Base-by-base conservation (phyloP, 495 filamentous ascomycete genomes). In the Aspergillus avenaceus region DNA sequence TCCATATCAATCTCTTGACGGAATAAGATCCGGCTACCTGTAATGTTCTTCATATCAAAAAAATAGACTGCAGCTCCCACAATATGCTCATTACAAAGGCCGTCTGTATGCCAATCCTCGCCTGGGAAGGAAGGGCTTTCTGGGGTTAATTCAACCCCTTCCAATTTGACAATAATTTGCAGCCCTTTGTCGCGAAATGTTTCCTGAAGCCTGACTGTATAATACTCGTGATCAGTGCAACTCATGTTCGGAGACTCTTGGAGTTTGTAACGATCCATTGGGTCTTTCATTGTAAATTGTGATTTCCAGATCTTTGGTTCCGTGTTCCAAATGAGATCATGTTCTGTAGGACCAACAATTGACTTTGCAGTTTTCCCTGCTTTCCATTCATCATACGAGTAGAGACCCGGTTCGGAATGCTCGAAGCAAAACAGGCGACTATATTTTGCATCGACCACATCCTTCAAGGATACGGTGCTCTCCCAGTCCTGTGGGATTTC, bases 81-180 rank as follows among this genome's bases (percentile, higher is more conserved):
- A 24, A 58, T 58, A 22, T 41, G 55, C 28, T 58, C 55, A 32
- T 58, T 58, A 26, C 40, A 29, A 32, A 46, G 50, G 43, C 55
- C 51, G 12, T 58, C 47, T 8, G 40, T 49, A 32, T 47, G 55
- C 34, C 41, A 58, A 14, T 53, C 55, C 18, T 53, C 50, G 21
- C 55, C 50, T 6, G 41, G 45, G 25, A 45, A 58, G 31, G 29
- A 41, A 27, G 41, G 55, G 18, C 34, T 42, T 41, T 48, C 50
- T 23, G 50, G 42, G n/a, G 47, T 47, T 19, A 58, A 41, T 19
- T 58, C 50, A 31, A 54, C 50, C 18, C 50, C 45, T 5, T 46
- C 40, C 12, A 58, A 27, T 19, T 34, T 45, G 32, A 53, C 50
- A 41, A 58, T 31, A 22, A 50, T 31, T 42, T 58, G 55, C 11